phyloP scores from a whole-genome alignment of 1,284 basidiomycete genomes.

The Malassezia dermatis region DNA sequence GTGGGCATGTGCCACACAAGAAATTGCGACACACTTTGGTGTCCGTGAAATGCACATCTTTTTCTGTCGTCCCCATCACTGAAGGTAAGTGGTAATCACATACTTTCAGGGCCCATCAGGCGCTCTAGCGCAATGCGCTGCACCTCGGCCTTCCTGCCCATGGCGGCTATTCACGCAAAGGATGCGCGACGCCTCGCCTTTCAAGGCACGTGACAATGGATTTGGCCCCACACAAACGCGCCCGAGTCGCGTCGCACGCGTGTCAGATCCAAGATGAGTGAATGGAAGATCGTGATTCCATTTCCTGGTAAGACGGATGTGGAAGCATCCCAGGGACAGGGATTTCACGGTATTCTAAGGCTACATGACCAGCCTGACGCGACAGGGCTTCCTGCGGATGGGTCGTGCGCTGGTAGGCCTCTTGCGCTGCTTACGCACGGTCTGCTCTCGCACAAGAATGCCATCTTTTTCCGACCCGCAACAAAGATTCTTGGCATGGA shows the following conservation, averaged over 20 bases:
- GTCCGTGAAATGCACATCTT: constrained; percentile 78
- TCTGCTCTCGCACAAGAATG: constrained; percentile 12
- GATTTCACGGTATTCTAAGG: constrained; percentile 1
- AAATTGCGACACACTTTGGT: constrained; percentile 99
- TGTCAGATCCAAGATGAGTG: background rate
- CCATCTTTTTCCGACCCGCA: constrained; percentile 8
- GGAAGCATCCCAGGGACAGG: background rate
- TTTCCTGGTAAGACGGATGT: background rate
- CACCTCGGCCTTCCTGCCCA: constrained; percentile 57
- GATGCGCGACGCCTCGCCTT: background rate
- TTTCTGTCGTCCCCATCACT: constrained; percentile 43
- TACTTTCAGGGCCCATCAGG: constrained; percentile 47
- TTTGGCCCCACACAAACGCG: background rate
- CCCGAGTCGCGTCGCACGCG: background rate
- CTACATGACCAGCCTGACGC: background rate
- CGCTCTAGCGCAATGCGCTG: constrained; percentile 79
- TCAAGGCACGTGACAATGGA: constrained; percentile 3
- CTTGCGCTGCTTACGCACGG: constrained; percentile 15
- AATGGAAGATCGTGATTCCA: constrained; percentile 8
- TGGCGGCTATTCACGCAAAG: constrained; percentile 10
- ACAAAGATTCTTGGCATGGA: constrained; percentile 8
- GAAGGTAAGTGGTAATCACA: background rate
- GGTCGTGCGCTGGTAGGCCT: background rate
- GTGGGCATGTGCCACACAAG: constrained; percentile 92
- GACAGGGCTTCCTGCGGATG: background rate